A percentile compares a stretch with the other conserved stretches of the same genome.
Conservation (phyloP, 352 stramenopile genomes). For the Blastocystis sp. region DNA sequence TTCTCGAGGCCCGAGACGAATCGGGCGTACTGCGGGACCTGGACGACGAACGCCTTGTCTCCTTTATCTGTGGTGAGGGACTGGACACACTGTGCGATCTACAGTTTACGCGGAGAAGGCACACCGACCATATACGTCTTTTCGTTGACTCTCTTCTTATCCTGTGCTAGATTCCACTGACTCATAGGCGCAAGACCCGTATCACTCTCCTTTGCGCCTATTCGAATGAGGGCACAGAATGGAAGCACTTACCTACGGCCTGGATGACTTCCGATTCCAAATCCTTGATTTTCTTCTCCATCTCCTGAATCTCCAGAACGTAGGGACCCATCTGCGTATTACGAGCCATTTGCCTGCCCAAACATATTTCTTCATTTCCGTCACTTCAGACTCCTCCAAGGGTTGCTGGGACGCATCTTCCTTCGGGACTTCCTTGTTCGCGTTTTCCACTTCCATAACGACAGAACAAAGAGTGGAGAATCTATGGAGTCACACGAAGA, state of each 20-base stretch:
- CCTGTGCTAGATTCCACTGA: conserved; percentile 97
- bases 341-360: neutral
- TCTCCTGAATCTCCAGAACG: conserved; percentile 89
- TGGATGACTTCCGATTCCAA: conserved; percentile 87
- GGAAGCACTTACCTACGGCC: conserved; percentile 76
- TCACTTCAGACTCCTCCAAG: conserved; percentile 32
- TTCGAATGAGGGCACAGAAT: neutral
- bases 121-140: conserved; percentile 76
- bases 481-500: neutral
- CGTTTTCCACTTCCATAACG: conserved; percentile 58
- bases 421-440: neutral
- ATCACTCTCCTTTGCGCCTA: conserved; percentile 96
- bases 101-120: conserved; percentile 64
- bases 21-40: conserved; percentile 99
- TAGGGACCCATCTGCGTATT: conserved; percentile 82
- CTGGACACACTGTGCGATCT: conserved; percentile 91
- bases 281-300: conserved; percentile 98
- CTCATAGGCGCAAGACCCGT: conserved; percentile 93
- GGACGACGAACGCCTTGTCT: conserved; percentile 99
- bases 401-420: conserved; percentile 4
- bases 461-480: neutral
- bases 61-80: conserved; percentile 86
- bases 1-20: conserved; percentile 96
- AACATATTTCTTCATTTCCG: conserved; percentile 70
- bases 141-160: conserved; percentile 99